These are phyloP conservation scores for Micractinium sp. DNA, from an alignment of 139 green algal species.

Conservation along the genomic window DNA sequence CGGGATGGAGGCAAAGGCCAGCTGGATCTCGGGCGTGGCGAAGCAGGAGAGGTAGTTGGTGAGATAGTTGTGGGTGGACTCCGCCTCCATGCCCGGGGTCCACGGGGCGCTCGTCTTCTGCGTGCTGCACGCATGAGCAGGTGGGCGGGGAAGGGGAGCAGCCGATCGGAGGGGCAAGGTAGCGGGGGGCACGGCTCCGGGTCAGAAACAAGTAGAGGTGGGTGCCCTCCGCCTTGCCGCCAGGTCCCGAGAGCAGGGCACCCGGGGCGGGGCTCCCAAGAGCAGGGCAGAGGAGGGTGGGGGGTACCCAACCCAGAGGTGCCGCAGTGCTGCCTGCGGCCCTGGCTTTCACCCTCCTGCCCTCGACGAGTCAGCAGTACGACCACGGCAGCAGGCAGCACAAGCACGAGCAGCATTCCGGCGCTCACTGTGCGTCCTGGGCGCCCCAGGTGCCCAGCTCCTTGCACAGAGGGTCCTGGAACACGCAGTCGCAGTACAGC, in stretches of 20 bases:
- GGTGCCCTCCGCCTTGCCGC: no score
- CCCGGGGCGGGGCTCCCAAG: no score
- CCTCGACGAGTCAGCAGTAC: no score
- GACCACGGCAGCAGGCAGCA: no score
- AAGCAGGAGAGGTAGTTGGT: conserved; percentile 8
- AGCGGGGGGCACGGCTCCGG: no score
- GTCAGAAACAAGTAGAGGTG: no score
- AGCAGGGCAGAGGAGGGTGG: no score
- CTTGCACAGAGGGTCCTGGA: neutral
- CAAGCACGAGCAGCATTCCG: neutral
- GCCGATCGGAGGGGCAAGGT: neutral
- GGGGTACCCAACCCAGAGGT: no score
- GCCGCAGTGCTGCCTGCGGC: no score
- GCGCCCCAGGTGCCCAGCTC: neutral
- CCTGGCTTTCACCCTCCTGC: no score
- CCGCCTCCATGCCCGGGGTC: neutral
- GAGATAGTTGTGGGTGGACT: neutral
- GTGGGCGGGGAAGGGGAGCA: neutral
- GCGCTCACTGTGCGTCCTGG: neutral
- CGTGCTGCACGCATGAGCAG: neutral
- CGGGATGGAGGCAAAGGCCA: neutral
- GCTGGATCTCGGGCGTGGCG: neutral
- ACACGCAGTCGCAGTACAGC: conserved; percentile 14
- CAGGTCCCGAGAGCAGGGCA: no score
- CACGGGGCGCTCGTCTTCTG: neutral